Base-by-base conservation (phyloP, 2,329 filamentous ascomycete genomes). In the Colletotrichum scovillei region DNA sequence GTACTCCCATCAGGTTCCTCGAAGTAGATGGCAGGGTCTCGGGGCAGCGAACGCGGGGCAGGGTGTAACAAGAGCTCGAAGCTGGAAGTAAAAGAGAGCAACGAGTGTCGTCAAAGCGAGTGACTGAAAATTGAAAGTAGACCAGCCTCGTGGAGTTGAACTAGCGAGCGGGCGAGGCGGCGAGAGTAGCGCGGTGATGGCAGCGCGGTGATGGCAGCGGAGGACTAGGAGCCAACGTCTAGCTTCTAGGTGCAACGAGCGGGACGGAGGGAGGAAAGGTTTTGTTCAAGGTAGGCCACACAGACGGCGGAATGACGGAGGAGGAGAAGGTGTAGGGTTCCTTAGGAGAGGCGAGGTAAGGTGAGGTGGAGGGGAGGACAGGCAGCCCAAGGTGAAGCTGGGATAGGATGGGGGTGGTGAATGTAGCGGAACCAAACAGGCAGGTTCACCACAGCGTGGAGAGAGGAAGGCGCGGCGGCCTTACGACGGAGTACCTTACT, bases 81-180 rank as follows among this genome's bases (percentile, higher is more conserved):
- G 58, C 19, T 16, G 35, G 42, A 11, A n/a, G 42, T 11, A 73
- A 24, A 11, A n/a, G 46, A 70, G 46, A 52, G 22, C 42, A 70
- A 32, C 59, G 42, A 70, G 35, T 22, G 60, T 65, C 35, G 60
- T 60, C 59, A 57, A 67, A 49, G 70, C 60, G 70, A 72, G 52
- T 32, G 69, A 72, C 42, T 26, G 32, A n/a, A 32, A 57, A 55
- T 22, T 38, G 38, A 30, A 32, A 68, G 49, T 42, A 30, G 55
- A 65, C 32, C 42, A 65, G 55, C 5, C 46, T 70, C 52, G 57
- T 60, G 19, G 28, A 6, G 28, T 63, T 28, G 14, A 11, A 7
- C 68, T 68, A 68, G 66, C 57, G 58, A 68, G 66, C 55, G 66
- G 19, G 22, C 22, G 30, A 63, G 58, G 58, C 46, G 58, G 46